These are phyloP conservation scores for Ophiostoma sp. DNA, from an alignment of 2,329 filamentous ascomycete genomes.

Conservation along the genomic window DNA sequence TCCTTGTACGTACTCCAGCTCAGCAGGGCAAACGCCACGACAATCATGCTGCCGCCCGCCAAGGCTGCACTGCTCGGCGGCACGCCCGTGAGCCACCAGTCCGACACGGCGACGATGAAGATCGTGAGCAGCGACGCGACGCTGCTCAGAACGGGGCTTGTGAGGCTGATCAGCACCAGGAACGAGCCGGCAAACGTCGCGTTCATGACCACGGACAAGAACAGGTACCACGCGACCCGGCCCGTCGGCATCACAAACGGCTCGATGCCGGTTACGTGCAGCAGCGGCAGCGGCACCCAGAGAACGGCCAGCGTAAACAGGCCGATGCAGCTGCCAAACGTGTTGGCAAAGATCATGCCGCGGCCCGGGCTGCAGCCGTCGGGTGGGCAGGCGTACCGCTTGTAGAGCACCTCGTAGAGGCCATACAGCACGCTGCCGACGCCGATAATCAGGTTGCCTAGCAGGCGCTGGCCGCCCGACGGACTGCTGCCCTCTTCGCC, in stretches of 20 bases:
- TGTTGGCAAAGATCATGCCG: slow-evolving; percentile 94
- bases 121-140: slow-evolving; percentile 93
- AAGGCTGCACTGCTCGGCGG: slow-evolving; percentile 70
- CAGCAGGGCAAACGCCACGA: slow-evolving; percentile 78
- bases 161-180: slow-evolving; percentile 85
- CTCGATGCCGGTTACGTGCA: slow-evolving; percentile 75
- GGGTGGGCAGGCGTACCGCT: slow-evolving; percentile 85
- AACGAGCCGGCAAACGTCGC: slow-evolving; percentile 90
- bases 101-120: slow-evolving; percentile 88
- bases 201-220: slow-evolving; percentile 77
- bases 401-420: slow-evolving; percentile 96
- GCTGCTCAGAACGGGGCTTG: slow-evolving; percentile 83
- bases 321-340: slow-evolving; percentile 83
- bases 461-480: slow-evolving; percentile 54
- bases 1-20: slow-evolving; percentile 91
- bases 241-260: slow-evolving; percentile 75
- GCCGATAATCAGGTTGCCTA: slow-evolving; percentile 90
- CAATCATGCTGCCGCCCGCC: slow-evolving; percentile 77
- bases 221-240: slow-evolving; percentile 71
- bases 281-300: slow-evolving; percentile 83
- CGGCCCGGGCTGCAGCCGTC: slow-evolving; percentile 77
- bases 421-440: slow-evolving; percentile 88
- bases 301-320: slow-evolving; percentile 78
- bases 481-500: slow-evolving; percentile 16
- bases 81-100: slow-evolving; percentile 78